Evolutionary conservation across 164 flowering plant species (phyloP).

Genomic region (Warburgia ugandensis): DNA sequence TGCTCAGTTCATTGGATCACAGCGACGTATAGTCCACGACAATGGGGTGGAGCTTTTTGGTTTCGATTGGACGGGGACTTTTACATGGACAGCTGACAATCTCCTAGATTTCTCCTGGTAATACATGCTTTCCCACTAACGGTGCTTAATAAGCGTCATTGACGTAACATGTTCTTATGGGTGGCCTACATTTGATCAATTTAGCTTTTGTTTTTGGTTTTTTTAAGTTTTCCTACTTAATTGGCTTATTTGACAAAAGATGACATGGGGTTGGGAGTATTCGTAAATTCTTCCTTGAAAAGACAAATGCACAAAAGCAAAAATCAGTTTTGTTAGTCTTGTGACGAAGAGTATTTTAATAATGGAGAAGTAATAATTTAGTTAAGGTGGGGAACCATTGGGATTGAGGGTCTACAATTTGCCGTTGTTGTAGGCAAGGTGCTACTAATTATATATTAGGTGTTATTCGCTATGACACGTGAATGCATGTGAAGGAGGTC

Average conservation of each 20-base stretch:
- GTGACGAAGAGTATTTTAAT: conserved; percentile 9
- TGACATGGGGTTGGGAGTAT: conserved; percentile 9
- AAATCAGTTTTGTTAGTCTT: conserved; percentile 13
- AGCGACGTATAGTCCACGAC: conserved; percentile 22
- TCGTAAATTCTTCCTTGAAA: conserved; percentile 5
- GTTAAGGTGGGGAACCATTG: conserved; percentile 19
- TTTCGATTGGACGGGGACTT: conserved; percentile 2
- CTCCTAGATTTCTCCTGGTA: conserved; percentile 14
- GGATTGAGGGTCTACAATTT: conserved; percentile 19
- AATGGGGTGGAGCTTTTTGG: conserved; percentile 3
- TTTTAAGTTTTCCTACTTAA: conserved; percentile 13
- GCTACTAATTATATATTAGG: conserved; percentile 13
- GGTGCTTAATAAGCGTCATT: conserved; percentile 4
- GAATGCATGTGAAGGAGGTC: conserved; percentile 58
- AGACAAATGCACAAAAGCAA: conserved; percentile 10
- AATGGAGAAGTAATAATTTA: conserved; percentile 15
- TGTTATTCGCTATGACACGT: conserved; percentile 27
- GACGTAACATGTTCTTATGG: conserved; percentile 9
- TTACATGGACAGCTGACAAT: conserved; percentile 13
- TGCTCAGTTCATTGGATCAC: neutral
- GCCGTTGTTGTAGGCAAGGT: conserved; percentile 29
- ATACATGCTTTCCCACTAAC: conserved; percentile 26
- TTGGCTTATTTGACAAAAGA: conserved; percentile 18
- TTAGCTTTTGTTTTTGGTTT: conserved; percentile 20
- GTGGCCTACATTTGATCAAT: conserved; percentile 25